phyloP scores from a whole-genome alignment of 768 basidiomycete genomes.

The Sutorius australiensis region DNA sequence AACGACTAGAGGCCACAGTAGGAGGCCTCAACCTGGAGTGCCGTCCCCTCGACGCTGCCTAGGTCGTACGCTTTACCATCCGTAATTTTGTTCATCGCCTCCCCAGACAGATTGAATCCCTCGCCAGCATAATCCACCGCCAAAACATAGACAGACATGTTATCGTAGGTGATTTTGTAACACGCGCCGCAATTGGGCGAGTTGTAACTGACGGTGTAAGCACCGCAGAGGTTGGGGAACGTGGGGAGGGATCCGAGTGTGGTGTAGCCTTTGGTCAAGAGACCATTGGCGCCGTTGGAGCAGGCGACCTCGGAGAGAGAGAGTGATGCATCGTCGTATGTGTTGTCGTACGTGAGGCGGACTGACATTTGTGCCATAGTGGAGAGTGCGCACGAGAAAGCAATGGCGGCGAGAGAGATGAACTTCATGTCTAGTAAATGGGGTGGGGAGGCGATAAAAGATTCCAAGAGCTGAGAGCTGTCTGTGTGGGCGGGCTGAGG shows the following conservation, averaged over 20 bases:
- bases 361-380: conserved; percentile 11
- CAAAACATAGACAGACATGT: conserved; percentile 17
- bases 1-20: conserved; percentile 39
- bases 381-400: conserved; percentile 16
- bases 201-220: conserved; percentile 31
- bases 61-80: conserved; percentile 41
- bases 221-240: conserved; percentile 34
- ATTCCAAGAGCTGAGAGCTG: neutral
- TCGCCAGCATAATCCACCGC: conserved; percentile 27
- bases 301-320: conserved; percentile 27
- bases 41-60: conserved; percentile 46
- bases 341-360: conserved; percentile 28
- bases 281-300: conserved; percentile 32
- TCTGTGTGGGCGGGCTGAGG: neutral
- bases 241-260: conserved; percentile 31
- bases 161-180: conserved; percentile 27
- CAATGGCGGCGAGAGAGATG: conserved; percentile 3
- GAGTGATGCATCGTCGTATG: conserved; percentile 26
- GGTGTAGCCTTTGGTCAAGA: conserved; percentile 29
- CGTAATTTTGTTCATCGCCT: conserved; percentile 56
- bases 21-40: conserved; percentile 42
- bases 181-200: conserved; percentile 33
- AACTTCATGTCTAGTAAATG: conserved; percentile 23
- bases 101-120: conserved; percentile 47
- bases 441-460: neutral